Conservation (phyloP, 352 stramenopile genomes). For the Phytophthora hybrid region DNA sequence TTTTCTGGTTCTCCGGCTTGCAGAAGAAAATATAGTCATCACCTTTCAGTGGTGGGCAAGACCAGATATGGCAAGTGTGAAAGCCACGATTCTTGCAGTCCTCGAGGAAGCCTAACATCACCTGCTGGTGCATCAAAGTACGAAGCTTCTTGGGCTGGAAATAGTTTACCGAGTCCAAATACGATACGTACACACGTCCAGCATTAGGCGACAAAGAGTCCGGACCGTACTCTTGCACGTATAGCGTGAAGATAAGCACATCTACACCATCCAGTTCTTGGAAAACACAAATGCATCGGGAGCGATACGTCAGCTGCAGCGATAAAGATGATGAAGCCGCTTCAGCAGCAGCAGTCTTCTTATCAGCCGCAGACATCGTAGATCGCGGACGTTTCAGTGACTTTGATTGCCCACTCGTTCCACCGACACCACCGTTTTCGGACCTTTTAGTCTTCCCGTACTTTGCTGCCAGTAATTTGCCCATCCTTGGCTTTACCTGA, state of each 20-base stretch:
- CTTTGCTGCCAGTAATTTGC: slow-evolving; percentile 71
- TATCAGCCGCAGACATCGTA: slow-evolving; percentile 25
- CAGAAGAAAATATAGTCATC: slow-evolving; percentile 94
- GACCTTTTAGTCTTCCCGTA: slow-evolving; percentile 70
- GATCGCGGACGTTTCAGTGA: slow-evolving; percentile 75
- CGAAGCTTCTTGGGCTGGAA: slow-evolving; percentile 90
- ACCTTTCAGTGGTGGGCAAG: slow-evolving; percentile 87
- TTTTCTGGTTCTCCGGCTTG: slow-evolving; percentile 92
- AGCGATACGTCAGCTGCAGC: slow-evolving; percentile 86
- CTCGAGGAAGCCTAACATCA: slow-evolving; percentile 90
- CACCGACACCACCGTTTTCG: slow-evolving; percentile 31
- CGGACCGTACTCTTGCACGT: slow-evolving; percentile 89
- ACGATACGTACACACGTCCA: slow-evolving; percentile 89
- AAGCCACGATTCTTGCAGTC: slow-evolving; percentile 90
- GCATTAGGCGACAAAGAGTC: slow-evolving; percentile 80
- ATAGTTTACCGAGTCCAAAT: slow-evolving; percentile 92
- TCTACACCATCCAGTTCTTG: slow-evolving; percentile 90
- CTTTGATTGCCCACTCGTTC: slow-evolving; percentile 45
- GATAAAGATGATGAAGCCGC: slow-evolving; percentile 37
- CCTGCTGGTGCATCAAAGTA: slow-evolving; percentile 89
- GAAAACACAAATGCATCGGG: slow-evolving; percentile 91
- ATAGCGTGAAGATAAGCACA: slow-evolving; percentile 90
- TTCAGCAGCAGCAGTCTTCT: slow-evolving; percentile 30
- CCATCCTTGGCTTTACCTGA: slow-evolving; percentile 88
- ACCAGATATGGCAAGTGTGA: slow-evolving; percentile 91